Conservation (phyloP, 768 basidiomycete species). For the Coprinopsis sp. region DNA sequence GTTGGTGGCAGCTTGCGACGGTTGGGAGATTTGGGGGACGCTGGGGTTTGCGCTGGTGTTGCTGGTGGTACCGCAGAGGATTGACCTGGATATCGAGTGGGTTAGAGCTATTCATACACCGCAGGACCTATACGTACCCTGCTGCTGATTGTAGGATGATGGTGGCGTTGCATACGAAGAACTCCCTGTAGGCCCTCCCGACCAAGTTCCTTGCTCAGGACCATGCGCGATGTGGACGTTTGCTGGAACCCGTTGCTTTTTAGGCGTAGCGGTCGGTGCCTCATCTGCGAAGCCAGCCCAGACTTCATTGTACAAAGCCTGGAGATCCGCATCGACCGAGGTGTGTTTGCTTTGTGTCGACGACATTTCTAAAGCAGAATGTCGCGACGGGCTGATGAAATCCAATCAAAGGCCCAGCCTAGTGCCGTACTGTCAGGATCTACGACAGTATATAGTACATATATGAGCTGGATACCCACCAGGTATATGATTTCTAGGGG, state of each 20-base stretch:
- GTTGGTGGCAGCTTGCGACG: conserved; percentile 45
- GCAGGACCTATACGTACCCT: conserved; percentile 7
- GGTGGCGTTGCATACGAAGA: background rate
- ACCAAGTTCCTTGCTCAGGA: background rate
- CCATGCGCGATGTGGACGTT: conserved; percentile 36
- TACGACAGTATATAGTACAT: no score
- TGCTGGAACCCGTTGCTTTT: conserved; percentile 32
- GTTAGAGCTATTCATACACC: conserved; percentile 17
- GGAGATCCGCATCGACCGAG: conserved; percentile 67
- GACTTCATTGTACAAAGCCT: conserved; percentile 71
- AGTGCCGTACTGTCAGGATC: no score
- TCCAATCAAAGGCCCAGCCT: no score
- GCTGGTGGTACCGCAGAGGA: conserved; percentile 8
- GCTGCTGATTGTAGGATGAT: background rate
- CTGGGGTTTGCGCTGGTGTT: conserved; percentile 14
- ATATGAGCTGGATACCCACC: no score
- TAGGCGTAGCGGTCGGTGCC: conserved; percentile 20
- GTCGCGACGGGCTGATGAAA: no score
- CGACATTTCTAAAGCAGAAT: no score
- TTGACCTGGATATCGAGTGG: conserved; percentile 3
- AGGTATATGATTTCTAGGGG: no score
- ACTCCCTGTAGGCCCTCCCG: background rate
- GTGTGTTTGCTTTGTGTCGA: conserved; percentile 20
- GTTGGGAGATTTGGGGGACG: conserved; percentile 24
- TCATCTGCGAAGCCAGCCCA: conserved; percentile 62